These are phyloP conservation scores for Cynanchum wilfordii DNA, from an alignment of 257 asterid species.

Conservation along the genomic window DNA sequence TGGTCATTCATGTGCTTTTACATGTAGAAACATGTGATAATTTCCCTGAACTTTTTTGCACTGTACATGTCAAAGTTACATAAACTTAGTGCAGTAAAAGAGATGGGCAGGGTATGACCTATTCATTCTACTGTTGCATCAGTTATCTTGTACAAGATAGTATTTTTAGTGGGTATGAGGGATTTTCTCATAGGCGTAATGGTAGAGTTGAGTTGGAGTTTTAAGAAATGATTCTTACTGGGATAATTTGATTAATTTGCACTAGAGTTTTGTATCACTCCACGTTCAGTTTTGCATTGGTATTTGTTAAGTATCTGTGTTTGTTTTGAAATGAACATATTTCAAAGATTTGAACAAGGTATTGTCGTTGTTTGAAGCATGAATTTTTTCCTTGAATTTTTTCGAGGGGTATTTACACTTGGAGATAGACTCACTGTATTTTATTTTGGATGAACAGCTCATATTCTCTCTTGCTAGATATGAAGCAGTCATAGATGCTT, in stretches of 20 bases:
- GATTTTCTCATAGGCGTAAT: not conserved
- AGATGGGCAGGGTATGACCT: not conserved
- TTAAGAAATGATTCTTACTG: not conserved
- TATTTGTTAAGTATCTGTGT: not conserved
- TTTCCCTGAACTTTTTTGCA: constrained; percentile 4
- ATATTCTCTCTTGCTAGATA: constrained; percentile 93
- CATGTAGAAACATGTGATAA: constrained; percentile 3
- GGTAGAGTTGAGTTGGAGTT: not conserved
- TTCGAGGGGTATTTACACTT: not conserved
- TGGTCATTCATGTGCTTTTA: constrained; percentile 12
- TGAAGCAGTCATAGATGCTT: constrained; percentile 97
- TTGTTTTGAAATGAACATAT: not conserved
- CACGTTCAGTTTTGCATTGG: not conserved
- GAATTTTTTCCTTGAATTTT: not conserved
- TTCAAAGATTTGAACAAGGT: not conserved
- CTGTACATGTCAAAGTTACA: not conserved
- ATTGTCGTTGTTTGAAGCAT: not conserved
- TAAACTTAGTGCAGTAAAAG: not conserved
- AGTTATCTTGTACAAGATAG: too few species aligned
- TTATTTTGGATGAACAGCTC: constrained; percentile 52
- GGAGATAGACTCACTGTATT: not conserved
- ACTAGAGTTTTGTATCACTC: not conserved
- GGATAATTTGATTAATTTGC: not conserved
- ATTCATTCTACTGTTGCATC: not conserved
- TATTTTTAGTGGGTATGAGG: not conserved